Evolutionary conservation across 1,139 yeast species (phyloP), one percentile per base, ranked within the genome.

Genomic region (Sugiyamaella castrensis): DNA sequence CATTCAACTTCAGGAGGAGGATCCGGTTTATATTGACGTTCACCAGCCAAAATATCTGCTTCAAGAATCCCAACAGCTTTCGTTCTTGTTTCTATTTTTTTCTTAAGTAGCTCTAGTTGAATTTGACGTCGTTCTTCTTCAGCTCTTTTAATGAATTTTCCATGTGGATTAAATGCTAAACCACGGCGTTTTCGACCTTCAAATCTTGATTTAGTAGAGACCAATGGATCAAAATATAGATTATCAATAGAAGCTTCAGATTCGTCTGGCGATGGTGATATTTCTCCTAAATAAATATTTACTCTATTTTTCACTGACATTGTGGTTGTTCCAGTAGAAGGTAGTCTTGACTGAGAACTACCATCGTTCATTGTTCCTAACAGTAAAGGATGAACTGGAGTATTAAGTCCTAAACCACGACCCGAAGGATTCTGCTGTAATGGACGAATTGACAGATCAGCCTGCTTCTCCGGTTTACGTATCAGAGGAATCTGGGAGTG

Each of bases 1-100:
- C 95, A 87, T 64, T 87, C 95, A 2, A 80, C 69, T 10, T 54
- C 55, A 0, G 92, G 92, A 0, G 89, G 89, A 19, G 50, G 61
- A 1, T 61, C 66, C 0, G 71, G 70, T 48, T 68, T 66, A 61
- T 75, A 84, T 8, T 65, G 58, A 3, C 76, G 74, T 57, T 84
- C 94, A 1, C 80, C 82, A 0, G 75, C 54, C 2, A 62, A 59
- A 16, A 69, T 66, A 53, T 81, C 76, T 0, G 86, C 75, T 2
- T 73, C 63, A 3, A 80, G 61, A 11, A 32, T 12, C 0, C 85
- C 85, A 1, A 61, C 61, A 15, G 54, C 48, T 38, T 55, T 55
- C 4, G 48, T 56, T 50, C 55, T 57, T 52, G 51, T 55, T 39
- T 60, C 65, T 29, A 58, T 58, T 45, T 61, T 53, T 35, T 59